Evolutionary conservation across 2,329 filamentous ascomycete genomes (phyloP).

Genomic region (Penicillium expansum): DNA sequence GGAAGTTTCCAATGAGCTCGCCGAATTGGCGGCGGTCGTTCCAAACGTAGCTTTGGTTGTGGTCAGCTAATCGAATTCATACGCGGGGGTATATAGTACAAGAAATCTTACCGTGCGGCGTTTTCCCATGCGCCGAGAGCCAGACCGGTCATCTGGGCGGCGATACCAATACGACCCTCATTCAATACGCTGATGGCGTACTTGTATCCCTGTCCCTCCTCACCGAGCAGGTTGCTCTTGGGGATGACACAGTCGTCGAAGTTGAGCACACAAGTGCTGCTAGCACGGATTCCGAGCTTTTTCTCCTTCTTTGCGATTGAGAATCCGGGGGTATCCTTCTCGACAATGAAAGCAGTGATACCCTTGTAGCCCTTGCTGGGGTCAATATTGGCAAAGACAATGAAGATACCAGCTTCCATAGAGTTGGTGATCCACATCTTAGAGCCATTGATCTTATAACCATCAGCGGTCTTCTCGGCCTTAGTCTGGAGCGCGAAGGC

Average conservation of each 20-base stretch:
- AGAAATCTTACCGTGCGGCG: conserved; percentile 65
- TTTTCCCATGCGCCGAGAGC: conserved; percentile 95
- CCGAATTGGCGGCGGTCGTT: conserved; percentile 98
- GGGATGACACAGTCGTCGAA: conserved; percentile 95
- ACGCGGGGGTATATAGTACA: background rate
- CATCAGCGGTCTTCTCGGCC: conserved; percentile 75
- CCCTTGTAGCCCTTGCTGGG: conserved; percentile 92
- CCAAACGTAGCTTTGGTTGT: conserved; percentile 71
- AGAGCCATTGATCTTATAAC: conserved; percentile 82
- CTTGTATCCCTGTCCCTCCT: conserved; percentile 92
- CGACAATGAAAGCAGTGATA: conserved; percentile 92
- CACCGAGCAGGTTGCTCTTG: conserved; percentile 80
- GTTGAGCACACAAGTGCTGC: conserved; percentile 94
- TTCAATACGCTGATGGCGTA: conserved; percentile 93
- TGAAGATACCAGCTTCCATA: conserved; percentile 89
- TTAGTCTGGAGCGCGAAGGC: conserved; percentile 93
- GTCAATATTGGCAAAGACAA: conserved; percentile 95
- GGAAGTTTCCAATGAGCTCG: conserved; percentile 89
- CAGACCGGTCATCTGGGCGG: conserved; percentile 96
- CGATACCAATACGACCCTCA: conserved; percentile 96
- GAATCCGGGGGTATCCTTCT: conserved; percentile 86
- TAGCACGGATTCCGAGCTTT: conserved; percentile 95
- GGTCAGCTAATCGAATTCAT: conserved; percentile 8
- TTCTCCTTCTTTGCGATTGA: conserved; percentile 99
- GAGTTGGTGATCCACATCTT: conserved; percentile 99